phyloP scores from a whole-genome alignment of 345 rosid genomes.

The Firmiana major region DNA sequence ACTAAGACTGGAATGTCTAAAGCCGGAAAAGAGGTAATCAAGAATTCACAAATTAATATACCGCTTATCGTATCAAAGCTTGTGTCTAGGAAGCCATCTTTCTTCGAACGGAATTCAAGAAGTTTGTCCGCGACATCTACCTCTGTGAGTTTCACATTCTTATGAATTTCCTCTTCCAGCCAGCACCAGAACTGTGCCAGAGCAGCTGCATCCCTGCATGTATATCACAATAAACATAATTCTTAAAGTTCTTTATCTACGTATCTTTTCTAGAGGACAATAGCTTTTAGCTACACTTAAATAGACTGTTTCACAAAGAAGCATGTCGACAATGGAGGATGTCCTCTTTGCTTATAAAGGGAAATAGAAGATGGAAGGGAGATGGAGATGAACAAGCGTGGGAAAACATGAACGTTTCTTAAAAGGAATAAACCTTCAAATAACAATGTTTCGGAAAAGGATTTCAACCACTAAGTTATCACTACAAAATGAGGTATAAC shows the following conservation, averaged over 20 bases:
- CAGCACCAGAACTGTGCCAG: constrained; percentile 88
- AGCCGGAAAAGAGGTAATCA: neutral
- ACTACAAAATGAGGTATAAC: neutral
- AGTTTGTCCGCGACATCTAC: constrained; percentile 86
- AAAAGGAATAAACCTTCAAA: neutral
- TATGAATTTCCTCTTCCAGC: constrained; percentile 77
- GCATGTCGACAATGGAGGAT: neutral
- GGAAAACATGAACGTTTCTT: neutral
- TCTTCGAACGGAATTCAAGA: constrained; percentile 78
- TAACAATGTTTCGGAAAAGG: neutral
- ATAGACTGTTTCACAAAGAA: neutral
- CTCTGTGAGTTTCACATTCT: constrained; percentile 64
- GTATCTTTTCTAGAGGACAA: neutral
- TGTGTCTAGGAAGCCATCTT: constrained; percentile 81
- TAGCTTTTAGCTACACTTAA: neutral
- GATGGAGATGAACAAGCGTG: too few species aligned
- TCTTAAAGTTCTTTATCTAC: neutral
- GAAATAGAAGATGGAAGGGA: neutral
- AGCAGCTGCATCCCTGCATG: constrained; percentile 92
- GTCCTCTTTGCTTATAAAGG: constrained; percentile 3
- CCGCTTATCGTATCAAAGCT: constrained; percentile 98
- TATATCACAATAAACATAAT: constrained; percentile 8
- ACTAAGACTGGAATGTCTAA: neutral
- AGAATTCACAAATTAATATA: constrained; percentile 32
- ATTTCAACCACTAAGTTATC: neutral